phyloP scores from a whole-genome alignment of 1,284 basidiomycete species.

The Cryptococcus jaspeensis region DNA sequence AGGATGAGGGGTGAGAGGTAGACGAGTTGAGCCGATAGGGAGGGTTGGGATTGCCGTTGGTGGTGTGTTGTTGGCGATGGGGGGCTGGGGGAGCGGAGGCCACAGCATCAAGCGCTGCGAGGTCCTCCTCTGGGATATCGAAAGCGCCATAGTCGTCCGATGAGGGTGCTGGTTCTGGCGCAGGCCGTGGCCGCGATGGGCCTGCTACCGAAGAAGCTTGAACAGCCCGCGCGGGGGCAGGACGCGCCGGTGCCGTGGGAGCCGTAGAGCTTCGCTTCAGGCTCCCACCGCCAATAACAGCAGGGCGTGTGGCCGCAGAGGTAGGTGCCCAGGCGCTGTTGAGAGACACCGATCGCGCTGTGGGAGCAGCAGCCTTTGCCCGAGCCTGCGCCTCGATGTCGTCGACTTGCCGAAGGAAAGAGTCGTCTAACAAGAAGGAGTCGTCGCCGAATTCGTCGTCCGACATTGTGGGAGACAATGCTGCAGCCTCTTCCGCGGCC shows the following conservation, averaged over 20 bases:
- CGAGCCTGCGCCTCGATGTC: constrained; percentile 30
- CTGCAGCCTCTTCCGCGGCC: background rate
- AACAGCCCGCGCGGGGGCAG: too few species aligned
- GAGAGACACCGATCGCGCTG: constrained; percentile 6
- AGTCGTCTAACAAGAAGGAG: constrained; percentile 41
- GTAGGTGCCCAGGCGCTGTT: background rate
- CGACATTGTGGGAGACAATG: constrained; percentile 26
- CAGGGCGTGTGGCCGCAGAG: too few species aligned
- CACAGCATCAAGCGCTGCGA: constrained; percentile 16
- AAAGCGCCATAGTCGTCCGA: constrained; percentile 18
- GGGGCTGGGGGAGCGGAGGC: background rate
- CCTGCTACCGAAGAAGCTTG: background rate
- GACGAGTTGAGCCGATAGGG: constrained; percentile 2
- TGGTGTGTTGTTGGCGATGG: background rate
- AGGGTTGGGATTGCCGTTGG: constrained; percentile 1
- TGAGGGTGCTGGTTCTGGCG: constrained; percentile 8
- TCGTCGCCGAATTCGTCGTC: constrained; percentile 41
- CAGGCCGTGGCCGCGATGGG: background rate
- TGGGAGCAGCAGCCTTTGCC: background rate
- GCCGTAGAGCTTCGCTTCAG: too few species aligned
- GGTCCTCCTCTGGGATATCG: constrained; percentile 13
- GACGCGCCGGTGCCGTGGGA: too few species aligned
- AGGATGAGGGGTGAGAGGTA: constrained; percentile 3
- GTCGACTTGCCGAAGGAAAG: constrained; percentile 42
- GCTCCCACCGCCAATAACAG: too few species aligned